phyloP scores from a whole-genome alignment of 1,284 basidiomycete species.

The Cutaneotrichosporon sp. region DNA sequence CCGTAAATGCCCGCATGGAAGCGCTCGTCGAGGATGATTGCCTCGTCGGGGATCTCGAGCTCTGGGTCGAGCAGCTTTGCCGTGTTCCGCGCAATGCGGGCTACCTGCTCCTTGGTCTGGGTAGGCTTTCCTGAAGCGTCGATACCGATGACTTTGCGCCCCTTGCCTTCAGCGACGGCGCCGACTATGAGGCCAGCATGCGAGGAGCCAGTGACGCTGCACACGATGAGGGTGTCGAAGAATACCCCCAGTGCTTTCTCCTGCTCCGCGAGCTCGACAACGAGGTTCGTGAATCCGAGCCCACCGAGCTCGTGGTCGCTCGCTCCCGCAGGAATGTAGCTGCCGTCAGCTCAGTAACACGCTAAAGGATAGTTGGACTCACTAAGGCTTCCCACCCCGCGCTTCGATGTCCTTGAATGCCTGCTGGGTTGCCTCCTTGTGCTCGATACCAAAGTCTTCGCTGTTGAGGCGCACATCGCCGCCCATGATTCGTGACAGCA shows the following conservation, averaged over 20 bases:
- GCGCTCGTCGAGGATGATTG: slow-evolving; percentile 29
- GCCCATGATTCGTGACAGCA: slow-evolving; percentile 36
- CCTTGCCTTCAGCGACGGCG: slow-evolving; percentile 30
- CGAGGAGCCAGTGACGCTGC: slow-evolving; percentile 33
- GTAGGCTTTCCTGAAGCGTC: slow-evolving; percentile 34
- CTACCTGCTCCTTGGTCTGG: slow-evolving; percentile 26
- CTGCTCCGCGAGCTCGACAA: slow-evolving; percentile 35
- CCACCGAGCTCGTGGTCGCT: slow-evolving; percentile 35
- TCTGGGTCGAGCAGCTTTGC: slow-evolving; percentile 22
- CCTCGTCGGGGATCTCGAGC: slow-evolving; percentile 26
- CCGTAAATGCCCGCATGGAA: slow-evolving; percentile 38
- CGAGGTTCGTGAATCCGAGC: slow-evolving; percentile 28
- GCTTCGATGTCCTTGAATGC: slow-evolving; percentile 31
- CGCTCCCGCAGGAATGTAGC: slow-evolving; percentile 36
- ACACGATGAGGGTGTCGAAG: slow-evolving; percentile 38
- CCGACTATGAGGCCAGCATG: slow-evolving; percentile 36
- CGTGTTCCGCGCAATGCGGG: slow-evolving; percentile 30
- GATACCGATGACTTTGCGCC: slow-evolving; percentile 35
- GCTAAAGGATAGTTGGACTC: slow-evolving; percentile 1
- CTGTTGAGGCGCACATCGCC: slow-evolving; percentile 34
- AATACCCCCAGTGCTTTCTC: slow-evolving; percentile 28
- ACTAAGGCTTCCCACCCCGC: slow-evolving; percentile 34
- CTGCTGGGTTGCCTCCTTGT: slow-evolving; percentile 29
- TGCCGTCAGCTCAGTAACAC: not conserved
- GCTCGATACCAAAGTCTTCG: slow-evolving; percentile 33